These are phyloP conservation scores for Cystobasidium ongulense DNA, from an alignment of 768 basidiomycete species.

Conservation along the genomic window DNA sequence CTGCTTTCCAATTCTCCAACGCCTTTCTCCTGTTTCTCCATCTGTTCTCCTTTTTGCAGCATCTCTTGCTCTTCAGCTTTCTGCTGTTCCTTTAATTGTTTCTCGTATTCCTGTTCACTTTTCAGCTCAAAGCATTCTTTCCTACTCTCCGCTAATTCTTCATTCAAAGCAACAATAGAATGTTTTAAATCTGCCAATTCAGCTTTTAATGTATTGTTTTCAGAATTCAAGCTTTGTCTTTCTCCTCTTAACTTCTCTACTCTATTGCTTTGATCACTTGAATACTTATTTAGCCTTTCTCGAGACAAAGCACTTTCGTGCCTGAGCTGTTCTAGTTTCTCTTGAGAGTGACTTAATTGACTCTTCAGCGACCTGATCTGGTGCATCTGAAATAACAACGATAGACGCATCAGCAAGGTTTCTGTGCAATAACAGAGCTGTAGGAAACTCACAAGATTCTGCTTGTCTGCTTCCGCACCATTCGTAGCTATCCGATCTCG, in stretches of 20 bases:
- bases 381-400: conserved; percentile 8
- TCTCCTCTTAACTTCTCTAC: conserved; percentile 17
- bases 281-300: conserved; percentile 12
- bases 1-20: too few relatives aligned
- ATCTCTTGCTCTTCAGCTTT: conserved; percentile 4
- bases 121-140: conserved; percentile 11
- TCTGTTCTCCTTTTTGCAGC: not conserved
- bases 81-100: conserved; percentile 14
- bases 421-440: not conserved
- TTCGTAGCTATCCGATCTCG: conserved; percentile 15
- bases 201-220: not conserved
- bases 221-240: conserved; percentile 1
- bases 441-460: conserved; percentile 14
- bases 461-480: conserved; percentile 28
- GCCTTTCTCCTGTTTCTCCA: not conserved
- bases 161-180: not conserved
- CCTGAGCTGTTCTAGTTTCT: conserved; percentile 7
- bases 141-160: conserved; percentile 8
- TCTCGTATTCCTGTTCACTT: conserved; percentile 16
- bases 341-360: conserved; percentile 4
- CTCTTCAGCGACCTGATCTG: not conserved
- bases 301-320: conserved; percentile 12
- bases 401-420: not conserved
- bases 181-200: conserved; percentile 15
- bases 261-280: conserved; percentile 2